Conservation (phyloP, 768 basidiomycete species). For the Boletales sp. region DNA sequence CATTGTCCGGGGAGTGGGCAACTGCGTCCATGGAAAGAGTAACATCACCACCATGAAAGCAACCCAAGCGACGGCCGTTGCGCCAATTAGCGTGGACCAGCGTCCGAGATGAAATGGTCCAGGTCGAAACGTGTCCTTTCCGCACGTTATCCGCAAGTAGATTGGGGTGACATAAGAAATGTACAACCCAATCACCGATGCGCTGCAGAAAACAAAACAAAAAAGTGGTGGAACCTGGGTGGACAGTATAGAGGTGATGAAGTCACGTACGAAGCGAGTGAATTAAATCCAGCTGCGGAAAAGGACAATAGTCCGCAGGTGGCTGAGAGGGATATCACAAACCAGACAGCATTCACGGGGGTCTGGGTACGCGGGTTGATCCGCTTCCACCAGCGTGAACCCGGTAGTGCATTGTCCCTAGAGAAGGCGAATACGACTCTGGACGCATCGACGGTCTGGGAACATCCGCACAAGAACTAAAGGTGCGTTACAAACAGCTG, state of each 20-base stretch:
- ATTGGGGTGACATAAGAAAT: constrained; percentile 38
- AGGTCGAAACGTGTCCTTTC: constrained; percentile 30
- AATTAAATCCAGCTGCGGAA: constrained; percentile 31
- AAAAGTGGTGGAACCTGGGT: background rate
- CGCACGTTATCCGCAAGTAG: constrained; percentile 34
- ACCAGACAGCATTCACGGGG: constrained; percentile 41
- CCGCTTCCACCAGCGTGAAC: constrained; percentile 35
- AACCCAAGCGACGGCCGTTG: constrained; percentile 29
- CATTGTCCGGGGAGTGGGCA: constrained; percentile 25
- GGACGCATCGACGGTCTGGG: constrained; percentile 45
- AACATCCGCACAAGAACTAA: constrained; percentile 42
- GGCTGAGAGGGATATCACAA: constrained; percentile 31
- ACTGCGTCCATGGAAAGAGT: constrained; percentile 30
- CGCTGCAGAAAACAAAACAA: constrained; percentile 11
- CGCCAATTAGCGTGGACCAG: constrained; percentile 30
- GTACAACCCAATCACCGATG: constrained; percentile 34
- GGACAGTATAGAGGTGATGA: background rate
- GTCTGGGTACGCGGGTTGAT: constrained; percentile 31
- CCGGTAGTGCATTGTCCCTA: constrained; percentile 37
- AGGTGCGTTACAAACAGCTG: background rate
- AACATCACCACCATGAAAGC: constrained; percentile 33
- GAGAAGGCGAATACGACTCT: constrained; percentile 45
- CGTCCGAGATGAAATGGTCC: constrained; percentile 33
- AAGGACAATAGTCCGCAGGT: constrained; percentile 32
- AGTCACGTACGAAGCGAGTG: constrained; percentile 31